These are phyloP conservation scores for Blastomyces percursus DNA, from an alignment of 2,329 filamentous ascomycete species.

Conservation along the genomic window DNA sequence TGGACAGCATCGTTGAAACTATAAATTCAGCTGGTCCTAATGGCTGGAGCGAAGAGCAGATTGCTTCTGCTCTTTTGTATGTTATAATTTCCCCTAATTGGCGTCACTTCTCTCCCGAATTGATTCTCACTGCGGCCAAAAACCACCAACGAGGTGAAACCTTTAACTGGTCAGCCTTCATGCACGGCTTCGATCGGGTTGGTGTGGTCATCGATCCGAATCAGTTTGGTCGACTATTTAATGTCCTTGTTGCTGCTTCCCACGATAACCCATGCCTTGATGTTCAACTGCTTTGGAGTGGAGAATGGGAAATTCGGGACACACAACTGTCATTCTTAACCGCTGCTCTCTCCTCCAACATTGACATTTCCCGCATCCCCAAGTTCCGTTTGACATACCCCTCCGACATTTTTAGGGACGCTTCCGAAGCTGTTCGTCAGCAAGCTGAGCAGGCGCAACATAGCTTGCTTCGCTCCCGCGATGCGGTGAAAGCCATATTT, in stretches of 20 bases:
- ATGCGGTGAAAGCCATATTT: conserved; percentile 61
- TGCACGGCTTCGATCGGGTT: conserved; percentile 70
- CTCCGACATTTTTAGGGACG: conserved; percentile 50
- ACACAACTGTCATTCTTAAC: conserved; percentile 90
- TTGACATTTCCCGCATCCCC: conserved; percentile 78
- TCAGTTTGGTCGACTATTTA: conserved; percentile 74
- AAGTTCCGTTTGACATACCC: conserved; percentile 69
- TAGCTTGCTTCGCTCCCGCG: conserved; percentile 79
- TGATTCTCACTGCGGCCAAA: conserved; percentile 49
- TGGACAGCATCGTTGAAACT: conserved; percentile 56
- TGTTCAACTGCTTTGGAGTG: conserved; percentile 83
- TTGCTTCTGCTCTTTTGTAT: conserved; percentile 68
- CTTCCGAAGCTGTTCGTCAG: conserved; percentile 48
- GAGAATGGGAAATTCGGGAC: conserved; percentile 71
- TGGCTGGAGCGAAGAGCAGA: conserved; percentile 67
- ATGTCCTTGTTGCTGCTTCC: conserved; percentile 64
- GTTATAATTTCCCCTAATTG: conserved; percentile 52
- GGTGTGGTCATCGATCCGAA: conserved; percentile 62
- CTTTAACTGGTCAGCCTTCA: conserved; percentile 57
- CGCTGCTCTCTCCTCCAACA: conserved; percentile 66
- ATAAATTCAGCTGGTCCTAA: conserved; percentile 47
- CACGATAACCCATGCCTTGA: conserved; percentile 55
- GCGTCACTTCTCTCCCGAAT: conserved; percentile 56
- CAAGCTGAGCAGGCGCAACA: conserved; percentile 59
- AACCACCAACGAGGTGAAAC: conserved; percentile 45